Conservation (phyloP, 192 early-diverging fungal species). For the Entomortierella beljakovae region DNA sequence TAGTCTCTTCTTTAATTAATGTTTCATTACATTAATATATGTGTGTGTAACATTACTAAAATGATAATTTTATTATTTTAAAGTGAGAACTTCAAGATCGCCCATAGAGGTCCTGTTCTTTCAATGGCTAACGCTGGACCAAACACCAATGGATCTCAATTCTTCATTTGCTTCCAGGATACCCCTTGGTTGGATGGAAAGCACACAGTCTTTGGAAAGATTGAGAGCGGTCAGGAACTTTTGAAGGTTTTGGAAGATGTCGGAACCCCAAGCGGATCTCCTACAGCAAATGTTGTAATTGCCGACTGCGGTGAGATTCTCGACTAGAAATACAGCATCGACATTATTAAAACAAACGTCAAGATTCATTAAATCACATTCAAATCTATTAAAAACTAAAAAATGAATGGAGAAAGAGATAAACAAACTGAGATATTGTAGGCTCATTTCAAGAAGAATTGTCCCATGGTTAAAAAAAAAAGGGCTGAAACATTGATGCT, state of each 20-base stretch:
- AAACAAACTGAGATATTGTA: not conserved
- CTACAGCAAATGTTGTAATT: conserved; percentile 75
- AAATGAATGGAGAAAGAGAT: not conserved
- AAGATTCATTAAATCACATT: not conserved
- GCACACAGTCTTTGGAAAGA: conserved; percentile 94
- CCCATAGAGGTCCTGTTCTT: conserved; percentile 78
- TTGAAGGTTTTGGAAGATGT: conserved; percentile 78
- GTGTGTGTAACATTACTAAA: not conserved
- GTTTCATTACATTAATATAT: not conserved
- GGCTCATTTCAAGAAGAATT: too few relatives aligned
- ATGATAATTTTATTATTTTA: not conserved
- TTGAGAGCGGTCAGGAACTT: conserved; percentile 78
- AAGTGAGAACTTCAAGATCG: conserved; percentile 90
- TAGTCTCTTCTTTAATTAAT: not conserved
- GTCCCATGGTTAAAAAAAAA: not conserved
- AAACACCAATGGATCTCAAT: conserved; percentile 52
- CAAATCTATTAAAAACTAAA: not conserved
- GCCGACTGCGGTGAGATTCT: conserved; percentile 79
- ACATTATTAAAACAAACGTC: not conserved
- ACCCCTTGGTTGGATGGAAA: conserved; percentile 90
- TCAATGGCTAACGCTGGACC: conserved; percentile 84
- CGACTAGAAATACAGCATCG: conserved; percentile 13
- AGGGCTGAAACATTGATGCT: conserved; percentile 15
- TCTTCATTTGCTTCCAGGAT: conserved; percentile 54
- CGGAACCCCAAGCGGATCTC: conserved; percentile 72